These are phyloP conservation scores for Fusarium multiceps DNA, from an alignment of 2,329 filamentous ascomycete genomes.

Conservation along the genomic window DNA sequence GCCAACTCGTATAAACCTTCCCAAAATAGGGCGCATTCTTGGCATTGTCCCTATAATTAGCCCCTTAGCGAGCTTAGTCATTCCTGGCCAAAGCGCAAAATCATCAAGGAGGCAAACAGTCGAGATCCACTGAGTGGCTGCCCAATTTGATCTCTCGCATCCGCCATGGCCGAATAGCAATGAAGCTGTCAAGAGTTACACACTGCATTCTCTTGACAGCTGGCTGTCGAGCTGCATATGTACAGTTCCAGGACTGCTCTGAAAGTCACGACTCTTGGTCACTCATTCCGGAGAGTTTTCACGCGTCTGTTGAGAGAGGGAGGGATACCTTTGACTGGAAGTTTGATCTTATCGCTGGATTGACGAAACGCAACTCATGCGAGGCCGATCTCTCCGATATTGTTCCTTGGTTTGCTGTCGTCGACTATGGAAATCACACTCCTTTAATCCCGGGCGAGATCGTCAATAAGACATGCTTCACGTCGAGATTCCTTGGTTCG, in stretches of 20 bases:
- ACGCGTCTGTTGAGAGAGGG: neutral
- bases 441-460: conserved; percentile 3
- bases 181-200: conserved; percentile 24
- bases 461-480: conserved; percentile 18
- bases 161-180: conserved; percentile 12
- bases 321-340: neutral
- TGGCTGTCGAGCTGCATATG: conserved; percentile 14
- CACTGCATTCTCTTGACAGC: conserved; percentile 12
- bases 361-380: conserved; percentile 9
- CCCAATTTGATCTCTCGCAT: conserved; percentile 29
- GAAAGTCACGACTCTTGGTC: neutral
- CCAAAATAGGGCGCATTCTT: neutral
- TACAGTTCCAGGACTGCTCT: conserved; percentile 26
- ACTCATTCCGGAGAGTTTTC: conserved; percentile 23
- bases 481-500: neutral
- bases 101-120: neutral
- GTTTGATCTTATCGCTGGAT: neutral
- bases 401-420: neutral
- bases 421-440: neutral
- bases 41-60: conserved; percentile 16
- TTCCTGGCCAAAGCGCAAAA: neutral
- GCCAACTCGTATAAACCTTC: neutral
- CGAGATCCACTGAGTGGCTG: conserved; percentile 5
- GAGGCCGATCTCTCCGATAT: neutral
- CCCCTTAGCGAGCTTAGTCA: conserved; percentile 7